Evolutionary conservation across 2,329 filamentous ascomycete species (phyloP), one percentile per base, ranked within the genome.

Genomic region (Claviceps cyperi): DNA sequence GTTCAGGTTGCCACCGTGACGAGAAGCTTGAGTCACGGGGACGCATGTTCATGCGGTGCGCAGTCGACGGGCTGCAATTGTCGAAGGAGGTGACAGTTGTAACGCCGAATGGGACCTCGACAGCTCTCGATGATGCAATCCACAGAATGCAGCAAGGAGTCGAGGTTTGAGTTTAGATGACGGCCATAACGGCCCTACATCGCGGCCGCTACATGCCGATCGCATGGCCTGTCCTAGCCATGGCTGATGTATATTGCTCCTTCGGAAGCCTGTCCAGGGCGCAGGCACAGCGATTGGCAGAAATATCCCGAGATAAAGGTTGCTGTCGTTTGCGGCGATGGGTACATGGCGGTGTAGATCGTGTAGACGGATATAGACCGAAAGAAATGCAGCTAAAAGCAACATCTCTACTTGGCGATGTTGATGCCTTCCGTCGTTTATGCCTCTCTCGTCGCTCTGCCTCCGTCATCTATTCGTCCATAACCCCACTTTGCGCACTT

Each of bases 251-350:
- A 41, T 41, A 14, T 6, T 13, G 11, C 13, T 21, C 22, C 28
- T 37, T 38, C 32, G 32, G 13, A 38, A 9, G 17, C 8, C 17
- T 5, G 9, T 8, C 17, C 17, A 19, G 38, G 19, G 19, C 17
- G 39, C 17, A 19, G 38, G 17, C 17, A 32, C 28, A 19, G n/a
- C 7, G 13, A 9, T 19, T 40, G 17, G 38, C 38, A 40, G 9
- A 41, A 39, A 32, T 5, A 24, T 38, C 22, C 41, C 36, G 43
- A 50, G 48, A 50, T 50, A 50, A 50, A 46, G 48, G 43, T 32
- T 50, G 43, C 21, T 41, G 24, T 43, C 13, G 43, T 48, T 43
- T 43, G 19, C 39, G 17, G 19, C 37, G 35, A 40, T 47, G 44
- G 28, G 28, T 32, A 9, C 9, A 11, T 28, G 28, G 28, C 9